Conservation (phyloP, 352 stramenopile genomes). For the Phytophthora pini region DNA sequence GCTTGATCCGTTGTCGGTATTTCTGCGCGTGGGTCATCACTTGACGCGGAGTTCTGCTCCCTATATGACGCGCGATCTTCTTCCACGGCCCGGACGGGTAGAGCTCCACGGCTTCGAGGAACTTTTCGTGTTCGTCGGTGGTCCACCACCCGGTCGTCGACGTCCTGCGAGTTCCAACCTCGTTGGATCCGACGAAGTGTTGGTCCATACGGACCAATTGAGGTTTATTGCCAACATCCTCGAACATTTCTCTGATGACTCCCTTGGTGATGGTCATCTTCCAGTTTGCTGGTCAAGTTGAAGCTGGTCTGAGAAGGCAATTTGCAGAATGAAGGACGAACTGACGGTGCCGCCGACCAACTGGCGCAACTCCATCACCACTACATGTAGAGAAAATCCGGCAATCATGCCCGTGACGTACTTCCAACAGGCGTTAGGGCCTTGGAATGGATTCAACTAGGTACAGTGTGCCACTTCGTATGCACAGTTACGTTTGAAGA, state of each 20-base stretch:
- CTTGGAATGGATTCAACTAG: conserved; percentile 4
- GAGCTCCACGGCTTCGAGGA: conserved; percentile 41
- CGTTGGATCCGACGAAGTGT: conserved; percentile 1
- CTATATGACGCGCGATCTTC: conserved; percentile 36
- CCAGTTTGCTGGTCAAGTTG: conserved; percentile 4
- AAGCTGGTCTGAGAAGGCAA: conserved; percentile 1
- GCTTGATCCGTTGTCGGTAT: conserved; percentile 44
- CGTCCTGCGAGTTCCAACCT: background rate
- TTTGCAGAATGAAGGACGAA: conserved; percentile 3
- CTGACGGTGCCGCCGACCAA: background rate
- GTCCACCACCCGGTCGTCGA: conserved; percentile 34
- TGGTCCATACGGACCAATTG: conserved; percentile 12
- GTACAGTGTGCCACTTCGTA: conserved; percentile 16
- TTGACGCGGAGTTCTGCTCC: conserved; percentile 34
- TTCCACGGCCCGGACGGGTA: conserved; percentile 40
- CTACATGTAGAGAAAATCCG: conserved; percentile 2
- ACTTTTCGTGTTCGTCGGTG: conserved; percentile 42
- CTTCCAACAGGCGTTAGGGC: conserved; percentile 1
- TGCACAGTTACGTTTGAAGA: background rate
- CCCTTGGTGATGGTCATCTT: conserved; percentile 14
- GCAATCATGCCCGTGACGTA: conserved; percentile 4
- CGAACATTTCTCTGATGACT: conserved; percentile 5
- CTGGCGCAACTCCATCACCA: background rate
- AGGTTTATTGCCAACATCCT: background rate
- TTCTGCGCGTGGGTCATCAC: conserved; percentile 51